phyloP scores from a whole-genome alignment of 306 rosid genomes.

The Glycine tomentella region DNA sequence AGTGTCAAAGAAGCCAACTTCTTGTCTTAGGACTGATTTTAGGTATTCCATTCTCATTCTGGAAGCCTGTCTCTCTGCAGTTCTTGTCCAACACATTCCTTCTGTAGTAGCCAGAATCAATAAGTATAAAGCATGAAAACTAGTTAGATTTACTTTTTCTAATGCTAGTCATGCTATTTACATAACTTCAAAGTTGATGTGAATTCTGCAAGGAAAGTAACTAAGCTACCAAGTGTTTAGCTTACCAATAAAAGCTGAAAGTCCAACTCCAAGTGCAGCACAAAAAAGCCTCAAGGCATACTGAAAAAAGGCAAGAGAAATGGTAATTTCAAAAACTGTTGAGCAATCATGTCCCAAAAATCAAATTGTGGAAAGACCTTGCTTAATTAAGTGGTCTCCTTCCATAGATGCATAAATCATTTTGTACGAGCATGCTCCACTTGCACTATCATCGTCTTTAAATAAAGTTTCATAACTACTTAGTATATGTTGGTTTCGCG shows the following conservation, averaged over 20 bases:
- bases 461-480: too few relatives aligned
- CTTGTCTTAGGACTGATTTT: constrained; percentile 90
- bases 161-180: constrained; percentile 11
- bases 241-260: constrained; percentile 85
- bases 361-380: background rate
- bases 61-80: constrained; percentile 88
- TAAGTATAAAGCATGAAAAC: constrained; percentile 32
- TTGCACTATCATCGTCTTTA: background rate
- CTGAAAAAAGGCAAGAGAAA: constrained; percentile 52
- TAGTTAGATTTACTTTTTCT: constrained; percentile 26
- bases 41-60: constrained; percentile 81
- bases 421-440: background rate
- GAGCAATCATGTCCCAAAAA: constrained; percentile 31
- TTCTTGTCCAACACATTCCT: constrained; percentile 89
- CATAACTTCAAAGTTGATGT: constrained; percentile 10
- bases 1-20: constrained; percentile 83
- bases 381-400: too few relatives aligned
- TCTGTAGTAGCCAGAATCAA: constrained; percentile 61
- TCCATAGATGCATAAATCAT: background rate
- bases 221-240: constrained; percentile 11
- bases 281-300: constrained; percentile 70
- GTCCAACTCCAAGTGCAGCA: constrained; percentile 82
- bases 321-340: constrained; percentile 36
- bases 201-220: constrained; percentile 12
- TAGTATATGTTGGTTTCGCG: too few relatives aligned